Evolutionary conservation across 2,329 filamentous ascomycete genomes (phyloP), one percentile per base, ranked within the genome.

Genomic region (Fusarium chuoi): DNA sequence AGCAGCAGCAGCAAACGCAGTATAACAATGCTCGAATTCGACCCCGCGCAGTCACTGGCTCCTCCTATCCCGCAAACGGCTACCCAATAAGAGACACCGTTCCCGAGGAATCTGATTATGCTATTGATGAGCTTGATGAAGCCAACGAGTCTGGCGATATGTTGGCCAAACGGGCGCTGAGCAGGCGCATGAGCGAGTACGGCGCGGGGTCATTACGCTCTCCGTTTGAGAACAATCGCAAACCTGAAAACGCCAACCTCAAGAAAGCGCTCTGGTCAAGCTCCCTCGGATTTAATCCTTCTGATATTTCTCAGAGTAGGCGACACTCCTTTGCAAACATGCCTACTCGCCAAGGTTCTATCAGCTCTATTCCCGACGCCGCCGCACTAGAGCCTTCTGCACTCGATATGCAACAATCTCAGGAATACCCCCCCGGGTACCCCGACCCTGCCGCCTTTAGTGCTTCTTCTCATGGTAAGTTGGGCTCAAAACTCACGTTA

Each of bases 251-350:
- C 74, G 73, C 79, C 58, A 81, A 80, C 42, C 85, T 92, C 14
- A 92, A 91, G 81, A 92, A 90, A 77, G 90, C 88, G 8, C 89
- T 90, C 70, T 95, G 92, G 92, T 91, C 93, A 74, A 92, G 89
- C 75, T 90, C 91, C 11, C 86, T 91, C n/a, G 90, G 89, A 4
- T 93, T 93, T 79, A 87, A 89, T 49, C 86, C 89, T 30, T 86
- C 85, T 8, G 91, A 93, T 69, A 85, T 90, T 36, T 89, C 91
- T 18, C 92, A 95, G 77, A 94, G 93, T 77, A 89, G 94, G 67
- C 90, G 94, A 35, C 94, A 96, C 81, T 96, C 94, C 4, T 94
- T 96, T 79, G 94, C 90, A 58, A 91, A 91, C 76, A 87, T 92
- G 77, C 90, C 89, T 35, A 90, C 89, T 33, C 87, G 90, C 20